A percentile compares a stretch with the other conserved stretches of the same genome.
These are phyloP conservation scores for Rhodosorus marinus DNA, from an alignment of 23 red algal genomes.

Conservation along the genomic window DNA sequence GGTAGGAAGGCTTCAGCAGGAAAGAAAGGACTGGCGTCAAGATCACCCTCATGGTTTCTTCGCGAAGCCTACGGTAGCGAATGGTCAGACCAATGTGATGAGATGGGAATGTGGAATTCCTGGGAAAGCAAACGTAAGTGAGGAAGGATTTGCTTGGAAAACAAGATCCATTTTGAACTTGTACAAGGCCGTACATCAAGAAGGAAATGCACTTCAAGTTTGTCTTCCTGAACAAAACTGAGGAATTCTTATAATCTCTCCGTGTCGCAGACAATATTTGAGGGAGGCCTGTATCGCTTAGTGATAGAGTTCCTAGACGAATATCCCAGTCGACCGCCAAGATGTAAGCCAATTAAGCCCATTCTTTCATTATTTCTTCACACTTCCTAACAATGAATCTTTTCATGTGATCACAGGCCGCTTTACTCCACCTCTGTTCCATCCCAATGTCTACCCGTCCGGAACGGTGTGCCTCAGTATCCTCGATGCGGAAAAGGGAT, in stretches of 20 bases:
- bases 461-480: conserved; percentile 92
- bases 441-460: conserved; percentile 98
- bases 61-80: conserved; percentile 45
- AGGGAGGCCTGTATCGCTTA: conserved; percentile 64
- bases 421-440: conserved; percentile 88
- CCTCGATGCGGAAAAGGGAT: conserved; percentile 85
- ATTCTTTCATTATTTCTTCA: not conserved
- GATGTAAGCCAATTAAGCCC: conserved; percentile 7
- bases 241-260: too few relatives aligned
- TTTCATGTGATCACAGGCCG: conserved; percentile 11
- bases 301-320: conserved; percentile 76
- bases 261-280: conserved; percentile 47
- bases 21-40: conserved; percentile 79
- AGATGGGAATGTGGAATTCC: conserved; percentile 93
- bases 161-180: too few relatives aligned
- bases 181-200: too few relatives aligned
- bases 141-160: too few relatives aligned
- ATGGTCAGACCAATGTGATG: conserved; percentile 73
- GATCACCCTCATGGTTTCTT: conserved; percentile 96
- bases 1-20: conserved; percentile 51
- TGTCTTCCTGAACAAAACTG: too few relatives aligned
- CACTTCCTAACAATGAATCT: not conserved
- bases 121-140: conserved; percentile 61
- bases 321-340: conserved; percentile 74
- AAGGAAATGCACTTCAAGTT: too few relatives aligned